These are phyloP conservation scores for Gryganskiella cystojenkinii DNA, from an alignment of 192 early-diverging fungal genomes.

Conservation along the genomic window DNA sequence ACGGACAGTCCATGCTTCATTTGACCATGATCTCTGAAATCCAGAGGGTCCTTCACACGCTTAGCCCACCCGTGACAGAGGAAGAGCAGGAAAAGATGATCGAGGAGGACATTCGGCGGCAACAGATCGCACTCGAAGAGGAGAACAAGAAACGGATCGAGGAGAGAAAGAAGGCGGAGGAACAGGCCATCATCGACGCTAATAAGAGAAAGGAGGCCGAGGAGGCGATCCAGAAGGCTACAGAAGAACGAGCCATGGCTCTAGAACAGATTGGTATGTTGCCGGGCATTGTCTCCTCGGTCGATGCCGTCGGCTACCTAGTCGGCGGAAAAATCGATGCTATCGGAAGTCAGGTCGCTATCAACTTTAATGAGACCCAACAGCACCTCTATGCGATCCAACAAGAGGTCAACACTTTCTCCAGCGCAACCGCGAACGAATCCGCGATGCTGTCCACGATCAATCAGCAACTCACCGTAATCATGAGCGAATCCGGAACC, in stretches of 20 bases:
- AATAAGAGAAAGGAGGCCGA: neutral
- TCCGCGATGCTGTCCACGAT: neutral
- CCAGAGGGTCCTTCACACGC: conserved; percentile 6
- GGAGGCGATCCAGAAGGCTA: neutral
- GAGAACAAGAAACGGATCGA: neutral
- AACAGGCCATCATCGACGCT: neutral
- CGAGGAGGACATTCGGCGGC: neutral
- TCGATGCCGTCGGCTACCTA: conserved; percentile 10
- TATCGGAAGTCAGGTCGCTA: neutral
- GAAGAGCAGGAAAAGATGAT: neutral
- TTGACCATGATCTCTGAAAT: conserved; percentile 4
- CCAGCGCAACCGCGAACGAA: conserved; percentile 11
- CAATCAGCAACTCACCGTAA: neutral
- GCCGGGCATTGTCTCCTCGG: conserved; percentile 10
- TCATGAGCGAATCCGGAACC: neutral
- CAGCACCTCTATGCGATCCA: neutral
- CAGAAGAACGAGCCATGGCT: neutral
- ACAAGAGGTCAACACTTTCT: conserved; percentile 5
- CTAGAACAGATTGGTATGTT: conserved; percentile 5
- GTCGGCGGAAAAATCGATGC: neutral
- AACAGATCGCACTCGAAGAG: neutral
- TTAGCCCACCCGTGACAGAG: neutral
- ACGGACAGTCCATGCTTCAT: conserved; percentile 13
- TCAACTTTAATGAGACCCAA: neutral
- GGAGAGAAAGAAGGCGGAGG: neutral